phyloP scores from a whole-genome alignment of 495 filamentous ascomycete genomes.

The Penicilliopsis zonata region DNA sequence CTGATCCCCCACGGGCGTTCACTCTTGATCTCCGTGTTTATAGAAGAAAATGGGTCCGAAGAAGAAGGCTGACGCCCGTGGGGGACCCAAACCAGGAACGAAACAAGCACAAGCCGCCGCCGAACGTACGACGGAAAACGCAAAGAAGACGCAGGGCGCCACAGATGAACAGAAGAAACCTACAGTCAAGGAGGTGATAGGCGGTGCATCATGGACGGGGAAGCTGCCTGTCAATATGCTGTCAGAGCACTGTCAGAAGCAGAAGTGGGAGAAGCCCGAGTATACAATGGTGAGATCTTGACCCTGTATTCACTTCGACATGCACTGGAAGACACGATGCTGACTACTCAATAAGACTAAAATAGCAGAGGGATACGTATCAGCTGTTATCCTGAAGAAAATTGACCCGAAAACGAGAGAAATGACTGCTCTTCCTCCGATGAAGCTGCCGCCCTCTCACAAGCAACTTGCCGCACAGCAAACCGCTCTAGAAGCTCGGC shows the following conservation, averaged over 20 bases:
- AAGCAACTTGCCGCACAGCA: conserved; percentile 55
- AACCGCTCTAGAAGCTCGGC: conserved; percentile 76
- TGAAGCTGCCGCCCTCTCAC: conserved; percentile 64
- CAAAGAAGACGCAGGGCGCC: conserved; percentile 18
- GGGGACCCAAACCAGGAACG: conserved; percentile 31
- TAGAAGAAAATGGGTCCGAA: conserved; percentile 34
- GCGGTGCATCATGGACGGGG: conserved; percentile 92
- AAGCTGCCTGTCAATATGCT: conserved; percentile 90
- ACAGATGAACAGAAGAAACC: conserved; percentile 60
- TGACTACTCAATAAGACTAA: conserved; percentile 26
- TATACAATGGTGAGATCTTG: conserved; percentile 69
- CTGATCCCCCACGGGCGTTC: conserved; percentile 17
- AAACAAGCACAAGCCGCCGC: conserved; percentile 33
- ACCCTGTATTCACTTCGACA: too few species aligned
- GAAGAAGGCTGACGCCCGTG: conserved; percentile 29
- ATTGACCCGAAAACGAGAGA: conserved; percentile 79
- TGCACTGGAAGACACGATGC: too few species aligned
- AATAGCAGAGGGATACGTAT: conserved; percentile 53
- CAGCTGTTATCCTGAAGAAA: conserved; percentile 63
- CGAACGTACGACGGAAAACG: conserved; percentile 15
- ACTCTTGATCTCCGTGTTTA: conserved; percentile 1
- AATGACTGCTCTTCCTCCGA: conserved; percentile 58
- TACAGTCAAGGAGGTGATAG: conserved; percentile 77
- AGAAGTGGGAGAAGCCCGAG: conserved; percentile 90
- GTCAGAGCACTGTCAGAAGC: conserved; percentile 87